These are phyloP conservation scores for Backusella liffmaniae DNA, from an alignment of 192 early-diverging fungal species.

Conservation along the genomic window DNA sequence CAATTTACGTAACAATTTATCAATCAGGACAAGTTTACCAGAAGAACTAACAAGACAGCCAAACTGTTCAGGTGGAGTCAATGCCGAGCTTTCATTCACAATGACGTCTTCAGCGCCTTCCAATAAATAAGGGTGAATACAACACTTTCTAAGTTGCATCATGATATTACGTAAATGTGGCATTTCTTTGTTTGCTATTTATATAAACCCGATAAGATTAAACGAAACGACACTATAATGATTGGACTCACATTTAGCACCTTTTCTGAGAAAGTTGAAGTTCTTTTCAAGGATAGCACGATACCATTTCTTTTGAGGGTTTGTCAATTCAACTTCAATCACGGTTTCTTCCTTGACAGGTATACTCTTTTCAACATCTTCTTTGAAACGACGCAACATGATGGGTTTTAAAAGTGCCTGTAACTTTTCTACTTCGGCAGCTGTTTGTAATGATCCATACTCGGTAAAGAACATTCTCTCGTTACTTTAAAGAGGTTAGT, in stretches of 20 bases:
- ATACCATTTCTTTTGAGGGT: conserved; percentile 84
- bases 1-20: conserved; percentile 76
- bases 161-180: conserved; percentile 84
- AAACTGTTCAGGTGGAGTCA: conserved; percentile 61
- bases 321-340: conserved; percentile 83
- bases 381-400: conserved; percentile 85
- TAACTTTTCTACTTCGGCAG: conserved; percentile 73
- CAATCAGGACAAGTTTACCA: conserved; percentile 79
- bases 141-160: conserved; percentile 89
- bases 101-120: conserved; percentile 79
- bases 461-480: conserved; percentile 67
- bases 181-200: conserved; percentile 46
- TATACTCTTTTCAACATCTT: conserved; percentile 87
- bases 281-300: conserved; percentile 82
- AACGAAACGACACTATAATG: neutral
- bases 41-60: conserved; percentile 69
- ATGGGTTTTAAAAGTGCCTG: conserved; percentile 79
- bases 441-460: conserved; percentile 67
- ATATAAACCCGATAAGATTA: neutral
- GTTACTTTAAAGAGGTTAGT: conserved; percentile 44
- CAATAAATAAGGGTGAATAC: conserved; percentile 84
- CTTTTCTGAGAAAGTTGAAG: conserved; percentile 79
- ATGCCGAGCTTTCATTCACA: conserved; percentile 57
- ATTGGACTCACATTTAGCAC: conserved; percentile 46
- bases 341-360: conserved; percentile 90